Percentiles rank a stretch among this genome's conserved stretches.
Conservation (phyloP, 176 grass and related monocot species). For the Oryza brachyantha region DNA sequence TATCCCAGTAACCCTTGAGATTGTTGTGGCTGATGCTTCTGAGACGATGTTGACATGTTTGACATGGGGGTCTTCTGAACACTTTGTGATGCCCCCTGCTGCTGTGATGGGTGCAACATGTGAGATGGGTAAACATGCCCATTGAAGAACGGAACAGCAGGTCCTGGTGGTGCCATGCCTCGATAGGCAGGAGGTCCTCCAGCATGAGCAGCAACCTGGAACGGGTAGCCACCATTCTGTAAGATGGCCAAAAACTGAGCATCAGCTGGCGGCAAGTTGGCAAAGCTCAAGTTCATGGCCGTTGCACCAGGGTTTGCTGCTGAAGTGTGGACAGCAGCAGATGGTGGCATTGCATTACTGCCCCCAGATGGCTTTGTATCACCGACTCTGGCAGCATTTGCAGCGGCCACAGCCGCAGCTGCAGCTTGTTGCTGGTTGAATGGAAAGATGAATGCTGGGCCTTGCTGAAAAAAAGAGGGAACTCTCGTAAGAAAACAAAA, state of each 20-base stretch:
- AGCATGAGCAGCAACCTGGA: conserved; percentile 62
- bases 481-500: conserved; percentile 21
- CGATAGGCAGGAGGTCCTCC: conserved; percentile 67
- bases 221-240: conserved; percentile 72
- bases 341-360: conserved; percentile 32
- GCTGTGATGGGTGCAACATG: conserved; percentile 82
- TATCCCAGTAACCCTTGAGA: conserved; percentile 54
- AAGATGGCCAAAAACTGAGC: conserved; percentile 82
- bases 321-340: conserved; percentile 35
- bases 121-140: conserved; percentile 72
- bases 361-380: conserved; percentile 50
- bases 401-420: conserved; percentile 46
- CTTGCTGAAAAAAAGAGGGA: conserved; percentile 45
- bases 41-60: conserved; percentile 55
- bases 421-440: conserved; percentile 79
- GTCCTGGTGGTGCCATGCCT: conserved; percentile 50
- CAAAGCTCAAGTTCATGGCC: conserved; percentile 91
- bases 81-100: conserved; percentile 61
- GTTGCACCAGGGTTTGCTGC: conserved; percentile 42
- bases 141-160: conserved; percentile 88
- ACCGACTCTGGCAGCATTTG: conserved; percentile 46
- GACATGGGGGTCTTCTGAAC: conserved; percentile 53
- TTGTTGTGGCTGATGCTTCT: conserved; percentile 72
- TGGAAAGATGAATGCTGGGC: conserved; percentile 79
- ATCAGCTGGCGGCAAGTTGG: conserved; percentile 53